Percentiles rank a stretch among this genome's conserved stretches.
Conservation (phyloP, 345 rosid genomes). For the Moricandia arvensis region DNA sequence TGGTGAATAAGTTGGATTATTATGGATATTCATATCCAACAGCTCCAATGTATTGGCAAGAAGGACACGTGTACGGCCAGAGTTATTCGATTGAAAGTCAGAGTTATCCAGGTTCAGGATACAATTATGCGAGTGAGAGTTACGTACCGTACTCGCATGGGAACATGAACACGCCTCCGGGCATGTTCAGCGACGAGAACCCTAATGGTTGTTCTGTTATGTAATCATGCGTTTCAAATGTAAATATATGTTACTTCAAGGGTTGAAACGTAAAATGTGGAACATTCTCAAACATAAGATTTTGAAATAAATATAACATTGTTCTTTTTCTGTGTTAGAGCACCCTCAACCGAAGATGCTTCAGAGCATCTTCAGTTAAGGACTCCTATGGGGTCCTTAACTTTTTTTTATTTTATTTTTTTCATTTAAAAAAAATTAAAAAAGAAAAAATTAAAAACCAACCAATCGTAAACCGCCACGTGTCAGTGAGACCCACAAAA, state of each 20-base stretch:
- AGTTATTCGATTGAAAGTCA: background rate
- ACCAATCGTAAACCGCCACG: no score
- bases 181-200: conserved; percentile 42
- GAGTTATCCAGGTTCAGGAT: conserved; percentile 32
- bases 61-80: conserved; percentile 37
- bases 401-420: no score
- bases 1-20: conserved; percentile 52
- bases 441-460: no score
- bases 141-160: conserved; percentile 31
- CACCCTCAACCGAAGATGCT: no score
- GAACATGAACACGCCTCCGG: conserved; percentile 31
- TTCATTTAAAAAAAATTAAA: no score
- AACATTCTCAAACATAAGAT: conserved; percentile 6
- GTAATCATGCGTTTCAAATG: conserved; percentile 10
- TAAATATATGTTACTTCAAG: background rate
- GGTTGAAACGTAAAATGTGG: background rate
- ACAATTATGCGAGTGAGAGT: conserved; percentile 37
- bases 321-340: conserved; percentile 14
- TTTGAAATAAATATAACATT: conserved; percentile 17
- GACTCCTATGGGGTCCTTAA: no score
- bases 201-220: conserved; percentile 37
- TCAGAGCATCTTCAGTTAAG: no score
- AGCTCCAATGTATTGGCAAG: conserved; percentile 51
- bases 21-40: conserved; percentile 41
- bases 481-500: no score